Base-by-base conservation (phyloP, 1,284 basidiomycete genomes). In the Farysia itapuensis region DNA sequence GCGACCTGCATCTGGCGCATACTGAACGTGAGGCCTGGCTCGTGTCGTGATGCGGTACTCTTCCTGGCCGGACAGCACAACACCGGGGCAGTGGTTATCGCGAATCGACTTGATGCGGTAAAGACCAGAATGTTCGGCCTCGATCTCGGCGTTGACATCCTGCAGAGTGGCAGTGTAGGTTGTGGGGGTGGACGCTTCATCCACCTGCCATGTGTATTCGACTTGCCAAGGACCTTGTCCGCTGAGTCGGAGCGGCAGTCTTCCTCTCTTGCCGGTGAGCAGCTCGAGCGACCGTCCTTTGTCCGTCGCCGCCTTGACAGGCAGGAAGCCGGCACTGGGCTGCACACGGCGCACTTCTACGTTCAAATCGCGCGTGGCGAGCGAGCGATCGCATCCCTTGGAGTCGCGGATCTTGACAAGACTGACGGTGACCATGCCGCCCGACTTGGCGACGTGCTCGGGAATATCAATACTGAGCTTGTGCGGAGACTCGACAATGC, bases 301-400 rank as follows among this genome's bases (percentile, higher is more conserved):
- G 12, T 18, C 45, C 19, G 37, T 40, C 5, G 43, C 42, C 7
- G 84, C 82, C 54, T 82, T 67, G 39, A 49, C 35, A 8, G 66
- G 82, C 29, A 86, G 83, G 78, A 97, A 95, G 67, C 85, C 86
- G 16, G 83, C 90, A 2, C 88, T 93, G 3, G 94, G 90, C 85
- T 88, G 86, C 13, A 87, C 81, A 44, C 90, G 81, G 64, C 88
- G 84, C n/a, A 97, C 89, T 63, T 90, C 89, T 41, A 95, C 87
- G n/a, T 85, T 83, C 38, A 95, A 79, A 13, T 89, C 88, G 15
- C 87, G 85, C 0, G 86, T 85, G 16, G 85, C 83, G 19, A 97
- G 79, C 15, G 85, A 77, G 30, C 89, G 83, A 69, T 87, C 87
- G 78, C 94, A 97, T 16, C 88, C 87, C 67, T 90, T 90, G 2